Base-by-base conservation (phyloP, 2,329 filamentous ascomycete genomes). In the Rachicladosporium sp. region DNA sequence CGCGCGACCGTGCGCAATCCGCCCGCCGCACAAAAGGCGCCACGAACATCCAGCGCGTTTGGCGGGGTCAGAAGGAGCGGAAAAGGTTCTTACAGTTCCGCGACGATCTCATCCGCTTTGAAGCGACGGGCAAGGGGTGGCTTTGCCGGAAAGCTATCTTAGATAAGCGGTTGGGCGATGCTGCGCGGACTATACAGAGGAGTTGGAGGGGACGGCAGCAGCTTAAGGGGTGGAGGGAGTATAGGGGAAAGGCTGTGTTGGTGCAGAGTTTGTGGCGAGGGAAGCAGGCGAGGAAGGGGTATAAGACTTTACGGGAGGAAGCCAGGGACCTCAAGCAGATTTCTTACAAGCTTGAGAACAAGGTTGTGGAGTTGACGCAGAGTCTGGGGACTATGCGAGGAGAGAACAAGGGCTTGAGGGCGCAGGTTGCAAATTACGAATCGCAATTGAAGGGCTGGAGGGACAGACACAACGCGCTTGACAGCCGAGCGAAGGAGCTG, bases 291-390 rank as follows among this genome's bases (percentile, higher is more conserved):
- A 78, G 91, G 49, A 76, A 73, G 50, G 79, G 76, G 36, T 98
- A 98, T 72, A 96, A 94, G 76, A 78, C 70, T 52, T 68, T 93
- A 45, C 85, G 91, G 50, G 88, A 95, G 64, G 91, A 98, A 65
- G 91, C 91, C 49, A 83, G 91, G 57, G 93, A 98, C 68, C 76
- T 98, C 61, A 96, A 96, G 72, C 89, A 96, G 64, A 98, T 98
- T 52, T 96, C 91, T 2, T 98, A 98, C 72, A 96, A 94, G 70
- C 70, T 98, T 53, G 91, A 98, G 64, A 96, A 98, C 74, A 98
- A 98, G 77, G 91, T 98, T 46, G 86, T 98, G 46, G 91, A 98
- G 67, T 74, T 98, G 55, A 98, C 91, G 1, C 91, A 98, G 62
- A 85, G 82, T 36, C 66, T 98, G 53, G 88, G 91, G 49, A 80